Conservation (phyloP, 2,329 filamentous ascomycete genomes). For the Cercospora nicotianae region DNA sequence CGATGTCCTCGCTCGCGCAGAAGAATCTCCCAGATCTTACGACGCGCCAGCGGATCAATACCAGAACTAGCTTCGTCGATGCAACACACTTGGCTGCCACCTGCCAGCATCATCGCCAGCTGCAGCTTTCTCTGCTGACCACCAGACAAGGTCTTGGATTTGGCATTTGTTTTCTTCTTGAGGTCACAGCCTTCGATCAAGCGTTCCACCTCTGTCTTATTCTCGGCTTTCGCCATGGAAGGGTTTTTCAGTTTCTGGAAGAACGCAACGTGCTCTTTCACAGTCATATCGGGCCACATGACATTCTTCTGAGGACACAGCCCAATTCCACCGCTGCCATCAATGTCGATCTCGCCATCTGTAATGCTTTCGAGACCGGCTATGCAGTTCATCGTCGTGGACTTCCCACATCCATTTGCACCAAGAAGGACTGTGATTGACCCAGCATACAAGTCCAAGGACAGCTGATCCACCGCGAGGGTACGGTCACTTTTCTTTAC, state of each 20-base stretch:
- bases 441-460: slow-evolving; percentile 22
- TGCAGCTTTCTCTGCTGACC: slow-evolving; percentile 89
- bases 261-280: slow-evolving; percentile 78
- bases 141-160: slow-evolving; percentile 75
- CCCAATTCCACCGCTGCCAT: slow-evolving; percentile 75
- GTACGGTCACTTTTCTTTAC: slow-evolving; percentile 24
- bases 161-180: slow-evolving; percentile 66
- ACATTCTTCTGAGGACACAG: slow-evolving; percentile 94
- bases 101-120: slow-evolving; percentile 88
- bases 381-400: slow-evolving; percentile 84
- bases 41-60: slow-evolving; percentile 76
- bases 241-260: slow-evolving; percentile 74
- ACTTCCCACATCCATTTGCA: slow-evolving; percentile 88
- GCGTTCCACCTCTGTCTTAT: slow-evolving; percentile 57
- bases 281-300: slow-evolving; percentile 84
- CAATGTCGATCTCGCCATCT: slow-evolving; percentile 72
- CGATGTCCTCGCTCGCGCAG: slow-evolving; percentile 74
- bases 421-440: slow-evolving; percentile 55
- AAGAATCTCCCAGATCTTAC: slow-evolving; percentile 91
- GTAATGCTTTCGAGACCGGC: slow-evolving; percentile 78
- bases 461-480: slow-evolving; percentile 25
- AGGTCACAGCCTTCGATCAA: slow-evolving; percentile 72
- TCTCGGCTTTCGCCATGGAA: slow-evolving; percentile 48
- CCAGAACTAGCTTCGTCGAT: slow-evolving; percentile 87
- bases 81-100: slow-evolving; percentile 77